Base-by-base conservation (phyloP, 1,284 basidiomycete species). In the Leccinum cinnamomeum region DNA sequence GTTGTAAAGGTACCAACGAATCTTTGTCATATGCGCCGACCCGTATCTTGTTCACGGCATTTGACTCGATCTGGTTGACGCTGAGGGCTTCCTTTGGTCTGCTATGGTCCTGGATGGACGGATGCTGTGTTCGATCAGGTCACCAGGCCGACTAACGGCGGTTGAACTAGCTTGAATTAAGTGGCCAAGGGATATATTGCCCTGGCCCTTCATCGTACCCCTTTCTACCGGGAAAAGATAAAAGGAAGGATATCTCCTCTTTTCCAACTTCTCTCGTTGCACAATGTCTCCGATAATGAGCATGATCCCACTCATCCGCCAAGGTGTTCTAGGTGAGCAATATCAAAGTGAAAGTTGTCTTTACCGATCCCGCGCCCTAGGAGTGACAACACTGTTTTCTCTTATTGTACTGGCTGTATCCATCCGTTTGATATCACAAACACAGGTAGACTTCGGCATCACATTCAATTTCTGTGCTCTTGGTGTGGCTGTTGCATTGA, bases 401-500 rank as follows among this genome's bases (percentile, higher is more conserved):
- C 5, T 77, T 35, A 70, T 82, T 61, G 78, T 73, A 16, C 57
- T 82, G n/a, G 78, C 72, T 12, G n/a, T 82, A 14, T 61, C 68
- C 28, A 78, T 75, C 16, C 65, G 72, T 58, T 37, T 79, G 18
- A 70, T 75, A 48, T 68, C 70, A 28, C 61, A 72, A 41, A 71
- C 72, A 6, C 62, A 65, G 16, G 51, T 67, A 8, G 63, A 61
- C 53, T 62, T 65, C 10, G 20, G 6, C 1, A 10, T 8, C 2
- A 75, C 75, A 23, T 68, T 62, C 28, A 62, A 30, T 20, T 81
- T 76, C 53, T 70, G 76, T n/a, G 78, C 77, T 3, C 68, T 87
- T 46, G 78, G 70, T n/a, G 67, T 86, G 51, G 82, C 83, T 5
- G 77, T 76, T 2, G 72, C 76, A 10, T 61, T 70, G 33, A 67